phyloP scores from a whole-genome alignment of 495 filamentous ascomycete species.

The Trichocladium antarcticum region DNA sequence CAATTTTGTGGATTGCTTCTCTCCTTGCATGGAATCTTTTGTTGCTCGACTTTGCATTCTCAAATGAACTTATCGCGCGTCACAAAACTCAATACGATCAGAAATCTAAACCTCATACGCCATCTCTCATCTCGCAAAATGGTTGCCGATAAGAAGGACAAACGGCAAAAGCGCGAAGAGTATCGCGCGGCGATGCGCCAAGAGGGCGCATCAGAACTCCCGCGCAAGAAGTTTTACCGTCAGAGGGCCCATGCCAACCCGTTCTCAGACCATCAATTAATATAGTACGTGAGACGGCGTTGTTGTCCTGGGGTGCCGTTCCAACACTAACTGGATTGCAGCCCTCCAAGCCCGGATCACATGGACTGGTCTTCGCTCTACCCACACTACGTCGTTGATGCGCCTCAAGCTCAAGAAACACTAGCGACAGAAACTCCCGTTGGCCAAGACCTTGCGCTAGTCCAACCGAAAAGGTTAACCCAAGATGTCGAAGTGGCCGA shows the following conservation, averaged over 20 bases:
- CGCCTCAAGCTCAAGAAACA: slow-evolving; percentile 5
- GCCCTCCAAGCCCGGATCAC: slow-evolving; percentile 64
- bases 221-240: slow-evolving; percentile 88
- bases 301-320: background rate
- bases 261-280: slow-evolving; percentile 82
- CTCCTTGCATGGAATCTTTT: no score
- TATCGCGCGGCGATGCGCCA: slow-evolving; percentile 42
- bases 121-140: background rate
- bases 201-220: slow-evolving; percentile 39
- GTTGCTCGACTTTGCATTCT: background rate
- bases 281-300: slow-evolving; percentile 52
- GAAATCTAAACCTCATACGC: background rate
- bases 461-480: slow-evolving; percentile 35
- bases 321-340: slow-evolving; percentile 25
- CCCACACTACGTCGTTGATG: slow-evolving; percentile 49
- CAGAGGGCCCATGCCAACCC: slow-evolving; percentile 96
- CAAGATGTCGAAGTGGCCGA: slow-evolving; percentile 85
- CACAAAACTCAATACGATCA: background rate
- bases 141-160: slow-evolving; percentile 37
- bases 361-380: slow-evolving; percentile 90
- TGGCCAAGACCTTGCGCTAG: slow-evolving; percentile 7
- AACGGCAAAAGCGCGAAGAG: slow-evolving; percentile 62
- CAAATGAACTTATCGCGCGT: background rate
- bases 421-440: slow-evolving; percentile 12
- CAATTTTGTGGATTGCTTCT: background rate